These are phyloP conservation scores for Proliferodiscus dingleyae DNA, from an alignment of 2,329 filamentous ascomycete genomes.

Conservation along the genomic window DNA sequence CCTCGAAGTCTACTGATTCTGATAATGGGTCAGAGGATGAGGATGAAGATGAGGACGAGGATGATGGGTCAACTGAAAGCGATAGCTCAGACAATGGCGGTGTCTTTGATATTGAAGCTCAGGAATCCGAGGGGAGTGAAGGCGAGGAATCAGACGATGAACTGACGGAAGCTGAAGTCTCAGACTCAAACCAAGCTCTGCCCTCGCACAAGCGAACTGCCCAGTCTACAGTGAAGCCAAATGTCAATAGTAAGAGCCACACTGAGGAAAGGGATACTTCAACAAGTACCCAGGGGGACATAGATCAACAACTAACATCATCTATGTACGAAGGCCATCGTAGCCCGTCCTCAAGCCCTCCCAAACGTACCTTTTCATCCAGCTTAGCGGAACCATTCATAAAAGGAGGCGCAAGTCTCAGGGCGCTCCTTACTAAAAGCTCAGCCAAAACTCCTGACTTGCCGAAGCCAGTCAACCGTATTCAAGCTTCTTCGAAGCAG, in stretches of 20 bases:
- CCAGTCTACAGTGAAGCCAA: neutral
- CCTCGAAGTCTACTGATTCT: neutral
- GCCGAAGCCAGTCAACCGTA: neutral
- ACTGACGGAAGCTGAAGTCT: conserved; percentile 2
- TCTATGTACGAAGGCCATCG: conserved; percentile 23
- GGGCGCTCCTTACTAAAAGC: neutral
- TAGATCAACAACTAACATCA: conserved; percentile 29
- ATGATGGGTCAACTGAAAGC: neutral
- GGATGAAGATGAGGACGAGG: neutral
- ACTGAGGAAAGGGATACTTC: conserved; percentile 10
- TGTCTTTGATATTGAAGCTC: neutral
- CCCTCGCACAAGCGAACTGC: conserved; percentile 1
- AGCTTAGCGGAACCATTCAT: conserved; percentile 15
- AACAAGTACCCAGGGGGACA: conserved; percentile 23
- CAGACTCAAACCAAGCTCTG: conserved; percentile 16
- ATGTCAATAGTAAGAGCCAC: conserved; percentile 19
- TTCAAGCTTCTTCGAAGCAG: no score
- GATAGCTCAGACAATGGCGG: conserved; percentile 1
- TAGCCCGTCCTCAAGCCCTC: conserved; percentile 4
- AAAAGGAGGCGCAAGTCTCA: conserved; percentile 23
- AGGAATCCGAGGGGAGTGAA: neutral
- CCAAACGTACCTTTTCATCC: conserved; percentile 11
- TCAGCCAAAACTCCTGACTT: conserved; percentile 3
- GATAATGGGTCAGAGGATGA: conserved; percentile 2
- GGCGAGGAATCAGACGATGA: conserved; percentile 11